Base-by-base conservation (phyloP, 2,329 filamentous ascomycete genomes). In the Ceratocystis variospora region DNA sequence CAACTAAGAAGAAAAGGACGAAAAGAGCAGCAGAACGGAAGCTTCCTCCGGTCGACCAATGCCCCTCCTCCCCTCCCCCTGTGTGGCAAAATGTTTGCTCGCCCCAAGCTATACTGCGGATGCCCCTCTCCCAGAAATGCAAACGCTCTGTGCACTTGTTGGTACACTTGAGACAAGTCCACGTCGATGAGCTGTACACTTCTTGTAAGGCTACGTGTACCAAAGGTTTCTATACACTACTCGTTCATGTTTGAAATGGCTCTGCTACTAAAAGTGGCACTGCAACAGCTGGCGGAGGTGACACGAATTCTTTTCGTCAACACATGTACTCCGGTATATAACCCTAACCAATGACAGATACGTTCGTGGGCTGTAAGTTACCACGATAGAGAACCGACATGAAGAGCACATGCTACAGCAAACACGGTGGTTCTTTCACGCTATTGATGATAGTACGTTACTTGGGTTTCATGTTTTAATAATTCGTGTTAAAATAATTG, bases 401-500 rank as follows among this genome's bases (percentile, higher is more conserved):
- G 3, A 12, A 41, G 3, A 15, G 1, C 10, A 41, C 1, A 15
- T 4, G 12, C 3, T 1, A 12, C 0, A 15, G 37, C 37, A 41
- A 15, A 15, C 12, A 0, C 1, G 12, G 12, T 15, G 0, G 37
- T 41, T 5, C 37, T 12, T 5, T 15, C 37, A 15, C 4, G 12
- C 37, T 10, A 41, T 41, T 12, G 3, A 15, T 10, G 3, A 41
- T 15, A 41, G 1, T 1, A 41, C 12, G 10, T 15, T 15, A 5
- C 37, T 12, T 12, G 3, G 37, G 37, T 12, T 41, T 19, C 55
- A 33, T 28, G 53, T 28, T 48, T 53, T 53, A 53, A 41, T 41
- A 41, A 41, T 48, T 50, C 31, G 28, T 62, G 28, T 59, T 65
- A 44, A 67, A 63, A 61, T 61, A 61, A 41, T 63, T 19, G 46